These are phyloP conservation scores for Hypoxylon intermedium DNA, from an alignment of 495 filamentous ascomycete species.

Conservation along the genomic window DNA sequence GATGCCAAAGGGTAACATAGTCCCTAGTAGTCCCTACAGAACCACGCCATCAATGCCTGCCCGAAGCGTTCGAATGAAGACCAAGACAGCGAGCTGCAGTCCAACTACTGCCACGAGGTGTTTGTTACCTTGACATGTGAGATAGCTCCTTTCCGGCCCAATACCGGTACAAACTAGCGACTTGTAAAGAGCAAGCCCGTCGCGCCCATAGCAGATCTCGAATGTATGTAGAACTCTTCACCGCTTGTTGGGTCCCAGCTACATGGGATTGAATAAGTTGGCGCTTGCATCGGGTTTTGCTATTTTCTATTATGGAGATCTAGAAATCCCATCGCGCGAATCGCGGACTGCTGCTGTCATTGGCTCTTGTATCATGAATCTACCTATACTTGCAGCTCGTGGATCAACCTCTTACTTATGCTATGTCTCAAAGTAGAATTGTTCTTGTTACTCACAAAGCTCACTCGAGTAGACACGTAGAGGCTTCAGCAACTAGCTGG, in stretches of 20 bases:
- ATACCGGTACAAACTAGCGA: background rate
- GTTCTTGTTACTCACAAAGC: too few relatives aligned
- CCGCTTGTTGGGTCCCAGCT: background rate
- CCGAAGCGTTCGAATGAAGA: background rate
- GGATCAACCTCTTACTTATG: too few relatives aligned
- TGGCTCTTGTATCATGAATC: background rate
- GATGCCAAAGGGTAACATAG: constrained; percentile 12
- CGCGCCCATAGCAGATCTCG: background rate
- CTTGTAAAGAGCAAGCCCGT: background rate
- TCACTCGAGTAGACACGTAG: background rate
- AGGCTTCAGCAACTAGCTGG: background rate
- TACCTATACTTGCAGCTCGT: too few relatives aligned
- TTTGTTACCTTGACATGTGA: background rate
- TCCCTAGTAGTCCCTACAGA: constrained; percentile 2
- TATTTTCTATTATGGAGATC: background rate
- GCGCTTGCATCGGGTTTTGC: constrained; percentile 3
- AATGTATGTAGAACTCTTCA: background rate
- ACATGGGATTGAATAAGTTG: background rate
- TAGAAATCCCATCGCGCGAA: background rate
- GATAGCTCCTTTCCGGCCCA: background rate
- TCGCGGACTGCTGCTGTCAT: background rate
- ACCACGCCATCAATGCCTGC: constrained; percentile 8
- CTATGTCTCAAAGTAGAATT: too few relatives aligned
- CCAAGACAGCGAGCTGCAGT: background rate
- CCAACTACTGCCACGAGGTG: background rate